phyloP scores from a whole-genome alignment of 1,284 basidiomycete genomes.

The Leccinum angustisporum region DNA sequence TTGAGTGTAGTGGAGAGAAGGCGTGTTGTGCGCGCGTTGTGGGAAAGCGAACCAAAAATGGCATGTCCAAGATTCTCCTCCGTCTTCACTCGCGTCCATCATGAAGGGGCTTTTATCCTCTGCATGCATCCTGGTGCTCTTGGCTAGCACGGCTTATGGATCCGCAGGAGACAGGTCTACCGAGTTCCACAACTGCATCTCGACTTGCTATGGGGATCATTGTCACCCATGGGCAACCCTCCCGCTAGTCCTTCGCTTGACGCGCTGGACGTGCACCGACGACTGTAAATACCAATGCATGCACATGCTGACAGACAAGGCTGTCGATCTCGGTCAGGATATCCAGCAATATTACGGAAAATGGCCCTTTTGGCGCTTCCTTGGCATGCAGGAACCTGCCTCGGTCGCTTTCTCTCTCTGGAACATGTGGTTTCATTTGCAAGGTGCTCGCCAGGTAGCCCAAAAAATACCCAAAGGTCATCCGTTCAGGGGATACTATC shows the following conservation, averaged over 20 bases:
- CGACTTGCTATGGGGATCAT: constrained; percentile 37
- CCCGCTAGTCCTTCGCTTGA: constrained; percentile 52
- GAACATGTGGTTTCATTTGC: constrained; percentile 77
- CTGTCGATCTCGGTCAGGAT: constrained; percentile 41
- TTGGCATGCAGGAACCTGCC: constrained; percentile 92
- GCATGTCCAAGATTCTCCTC: too few species aligned
- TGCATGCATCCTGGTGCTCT: constrained; percentile 15
- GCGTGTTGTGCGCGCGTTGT: background rate
- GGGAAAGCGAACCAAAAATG: background rate
- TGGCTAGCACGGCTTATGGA: constrained; percentile 20
- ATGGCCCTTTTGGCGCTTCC: constrained; percentile 90
- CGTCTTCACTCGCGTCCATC: background rate
- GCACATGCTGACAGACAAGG: constrained; percentile 75
- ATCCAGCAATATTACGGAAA: constrained; percentile 92
- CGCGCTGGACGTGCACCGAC: constrained; percentile 77
- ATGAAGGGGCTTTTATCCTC: constrained; percentile 12
- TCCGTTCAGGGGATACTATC: constrained; percentile 72
- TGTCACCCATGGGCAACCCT: constrained; percentile 38
- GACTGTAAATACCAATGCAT: constrained; percentile 91
- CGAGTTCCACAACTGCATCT: constrained; percentile 55
- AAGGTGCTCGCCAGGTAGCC: constrained; percentile 53
- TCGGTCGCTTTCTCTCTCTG: constrained; percentile 87
- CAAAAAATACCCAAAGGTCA: constrained; percentile 54
- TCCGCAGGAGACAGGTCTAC: constrained; percentile 62
- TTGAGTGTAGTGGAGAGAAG: background rate